Evolutionary conservation across 345 rosid genomes (phyloP).

Genomic region (Toxicodendron radicans): DNA sequence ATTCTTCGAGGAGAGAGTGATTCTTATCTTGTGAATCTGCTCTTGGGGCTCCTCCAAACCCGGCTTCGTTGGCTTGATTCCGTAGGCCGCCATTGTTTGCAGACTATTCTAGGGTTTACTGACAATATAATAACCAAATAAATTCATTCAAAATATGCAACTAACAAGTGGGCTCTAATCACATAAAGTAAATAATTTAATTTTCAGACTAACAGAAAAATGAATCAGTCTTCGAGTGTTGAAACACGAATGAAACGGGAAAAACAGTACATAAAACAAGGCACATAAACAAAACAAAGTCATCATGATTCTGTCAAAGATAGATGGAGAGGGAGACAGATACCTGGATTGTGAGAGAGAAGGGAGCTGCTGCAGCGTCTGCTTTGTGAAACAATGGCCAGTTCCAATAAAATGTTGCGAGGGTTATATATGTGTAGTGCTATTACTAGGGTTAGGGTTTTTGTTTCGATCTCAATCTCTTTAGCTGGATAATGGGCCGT

Average conservation of each 20-base stretch:
- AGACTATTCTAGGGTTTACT: background rate
- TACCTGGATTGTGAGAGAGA: background rate
- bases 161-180: background rate
- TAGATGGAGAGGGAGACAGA: background rate
- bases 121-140: background rate
- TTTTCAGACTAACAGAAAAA: background rate
- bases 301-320: background rate
- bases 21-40: constrained; percentile 72
- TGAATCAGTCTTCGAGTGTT: too few relatives aligned
- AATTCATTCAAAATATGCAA: background rate
- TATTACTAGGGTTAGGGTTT: constrained; percentile 17
- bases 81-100: constrained; percentile 37
- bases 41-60: constrained; percentile 67
- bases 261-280: background rate
- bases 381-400: constrained; percentile 14
- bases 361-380: constrained; percentile 10
- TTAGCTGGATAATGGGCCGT: background rate
- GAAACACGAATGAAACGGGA: background rate
- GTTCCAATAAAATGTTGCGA: background rate
- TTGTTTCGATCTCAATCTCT: background rate
- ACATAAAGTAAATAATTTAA: background rate
- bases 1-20: constrained; percentile 73
- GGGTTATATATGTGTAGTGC: background rate
- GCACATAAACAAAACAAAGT: background rate
- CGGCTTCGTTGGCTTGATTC: constrained; percentile 47